Conservation (phyloP, 2,329 filamentous ascomycete genomes). For the Penicillium sp. region DNA sequence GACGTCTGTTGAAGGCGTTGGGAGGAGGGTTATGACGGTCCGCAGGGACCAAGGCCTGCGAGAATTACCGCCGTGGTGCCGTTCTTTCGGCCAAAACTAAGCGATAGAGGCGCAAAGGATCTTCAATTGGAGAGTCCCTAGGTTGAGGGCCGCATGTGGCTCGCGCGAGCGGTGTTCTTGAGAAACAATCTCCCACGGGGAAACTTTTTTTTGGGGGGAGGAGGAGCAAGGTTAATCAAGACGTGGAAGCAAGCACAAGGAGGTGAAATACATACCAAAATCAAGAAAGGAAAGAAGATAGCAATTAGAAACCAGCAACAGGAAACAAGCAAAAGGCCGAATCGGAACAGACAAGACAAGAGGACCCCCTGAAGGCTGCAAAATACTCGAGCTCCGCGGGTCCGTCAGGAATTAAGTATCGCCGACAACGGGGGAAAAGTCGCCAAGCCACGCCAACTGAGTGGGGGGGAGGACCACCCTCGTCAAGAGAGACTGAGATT, state of each 20-base stretch:
- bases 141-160: constrained; percentile 26
- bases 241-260: background rate
- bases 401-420: constrained; percentile 32
- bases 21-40: constrained; percentile 28
- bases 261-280: constrained; percentile 5
- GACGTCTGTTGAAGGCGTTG: constrained; percentile 31
- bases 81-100: constrained; percentile 21
- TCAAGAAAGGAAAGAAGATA: background rate
- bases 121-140: constrained; percentile 12
- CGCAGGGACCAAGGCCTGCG: constrained; percentile 32
- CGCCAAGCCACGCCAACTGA: constrained; percentile 21
- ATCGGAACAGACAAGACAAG: constrained; percentile 19
- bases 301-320: background rate
- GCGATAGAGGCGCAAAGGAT: constrained; percentile 4
- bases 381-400: constrained; percentile 27
- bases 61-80: constrained; percentile 22
- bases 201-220: constrained; percentile 13
- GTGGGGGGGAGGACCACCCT: background rate
- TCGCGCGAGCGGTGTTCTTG: constrained; percentile 21
- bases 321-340: constrained; percentile 4
- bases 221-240: background rate
- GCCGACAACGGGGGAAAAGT: constrained; percentile 24
- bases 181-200: constrained; percentile 13
- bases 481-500: background rate
- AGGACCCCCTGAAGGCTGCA: constrained; percentile 29